phyloP scores from a whole-genome alignment of 2,329 filamentous ascomycete genomes.

The Alternaria triticina region DNA sequence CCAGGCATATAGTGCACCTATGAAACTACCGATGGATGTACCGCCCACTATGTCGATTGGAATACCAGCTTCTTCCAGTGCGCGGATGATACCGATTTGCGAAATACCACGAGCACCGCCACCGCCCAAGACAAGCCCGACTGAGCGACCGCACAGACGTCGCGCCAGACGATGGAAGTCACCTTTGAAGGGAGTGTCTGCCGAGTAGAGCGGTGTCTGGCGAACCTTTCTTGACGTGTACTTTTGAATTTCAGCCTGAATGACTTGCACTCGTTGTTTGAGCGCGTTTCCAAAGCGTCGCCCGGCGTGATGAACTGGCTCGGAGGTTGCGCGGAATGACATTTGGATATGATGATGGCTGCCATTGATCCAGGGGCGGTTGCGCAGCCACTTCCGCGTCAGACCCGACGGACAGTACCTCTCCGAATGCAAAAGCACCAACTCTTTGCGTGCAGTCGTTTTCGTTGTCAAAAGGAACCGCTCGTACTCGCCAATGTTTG shows the following conservation, averaged over 20 bases:
- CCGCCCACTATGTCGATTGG: slow-evolving; percentile 95
- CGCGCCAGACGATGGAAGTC: slow-evolving; percentile 94
- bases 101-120: slow-evolving; percentile 91
- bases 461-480: slow-evolving; percentile 96
- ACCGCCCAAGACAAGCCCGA: slow-evolving; percentile 91
- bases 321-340: slow-evolving; percentile 77
- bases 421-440: slow-evolving; percentile 88
- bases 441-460: slow-evolving; percentile 90
- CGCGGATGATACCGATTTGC: slow-evolving; percentile 91
- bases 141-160: slow-evolving; percentile 88
- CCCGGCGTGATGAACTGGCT: slow-evolving; percentile 75
- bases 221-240: slow-evolving; percentile 94
- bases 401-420: slow-evolving; percentile 84
- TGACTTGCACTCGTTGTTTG: slow-evolving; percentile 89
- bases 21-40: slow-evolving; percentile 95
- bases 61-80: slow-evolving; percentile 94
- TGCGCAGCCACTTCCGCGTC: slow-evolving; percentile 84
- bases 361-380: slow-evolving; percentile 96
- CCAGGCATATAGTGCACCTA: slow-evolving; percentile 91
- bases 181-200: slow-evolving; percentile 91
- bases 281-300: slow-evolving; percentile 84
- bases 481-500: slow-evolving; percentile 94
- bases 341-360: slow-evolving; percentile 98
- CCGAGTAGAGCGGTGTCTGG: slow-evolving; percentile 86
- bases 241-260: slow-evolving; percentile 97